phyloP scores from a whole-genome alignment of 208 protist species.

The Willaertia magna region DNA sequence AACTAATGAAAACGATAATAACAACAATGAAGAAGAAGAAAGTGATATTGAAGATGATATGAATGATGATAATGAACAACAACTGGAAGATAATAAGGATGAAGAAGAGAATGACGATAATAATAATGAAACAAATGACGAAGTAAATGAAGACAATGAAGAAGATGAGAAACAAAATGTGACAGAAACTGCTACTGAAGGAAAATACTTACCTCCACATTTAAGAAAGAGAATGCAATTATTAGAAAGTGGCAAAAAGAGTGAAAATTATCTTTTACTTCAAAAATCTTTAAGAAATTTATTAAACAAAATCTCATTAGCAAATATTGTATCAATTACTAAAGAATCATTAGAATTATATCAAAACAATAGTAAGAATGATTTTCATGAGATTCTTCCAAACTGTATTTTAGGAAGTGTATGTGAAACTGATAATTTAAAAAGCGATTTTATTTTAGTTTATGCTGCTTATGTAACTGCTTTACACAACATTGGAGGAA shows the following conservation, averaged over 20 bases:
- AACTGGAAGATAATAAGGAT: too few relatives aligned
- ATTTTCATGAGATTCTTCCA: background rate
- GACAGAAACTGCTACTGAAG: background rate
- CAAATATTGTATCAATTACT: background rate
- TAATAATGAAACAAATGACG: background rate
- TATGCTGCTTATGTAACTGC: background rate
- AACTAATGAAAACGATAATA: background rate
- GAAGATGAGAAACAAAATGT: background rate
- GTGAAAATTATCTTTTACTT: background rate
- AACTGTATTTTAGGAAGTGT: background rate
- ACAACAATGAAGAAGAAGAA: background rate
- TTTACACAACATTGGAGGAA: background rate
- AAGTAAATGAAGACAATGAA: background rate
- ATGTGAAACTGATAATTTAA: background rate
- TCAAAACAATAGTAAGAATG: background rate
- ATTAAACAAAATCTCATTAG: background rate
- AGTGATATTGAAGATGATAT: background rate
- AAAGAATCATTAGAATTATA: background rate
- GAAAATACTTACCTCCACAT: conserved; percentile 4
- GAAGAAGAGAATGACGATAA: background rate
- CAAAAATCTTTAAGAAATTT: background rate
- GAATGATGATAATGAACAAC: too few relatives aligned
- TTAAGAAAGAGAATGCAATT: background rate
- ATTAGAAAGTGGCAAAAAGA: background rate
- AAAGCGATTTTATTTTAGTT: background rate